Conservation (phyloP, 1,139 yeast species). For the Candida freyschussii region DNA sequence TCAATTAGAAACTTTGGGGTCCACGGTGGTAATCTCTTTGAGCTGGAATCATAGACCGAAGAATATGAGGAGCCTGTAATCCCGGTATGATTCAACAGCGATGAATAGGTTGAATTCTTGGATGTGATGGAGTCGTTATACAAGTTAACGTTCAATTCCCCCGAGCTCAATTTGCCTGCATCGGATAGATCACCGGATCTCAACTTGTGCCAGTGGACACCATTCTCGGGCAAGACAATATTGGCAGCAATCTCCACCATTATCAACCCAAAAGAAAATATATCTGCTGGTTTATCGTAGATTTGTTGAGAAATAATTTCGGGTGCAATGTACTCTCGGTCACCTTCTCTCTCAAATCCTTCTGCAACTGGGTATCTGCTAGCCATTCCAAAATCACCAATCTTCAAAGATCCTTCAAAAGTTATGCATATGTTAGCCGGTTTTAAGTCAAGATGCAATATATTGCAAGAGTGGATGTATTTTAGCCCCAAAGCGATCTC, state of each 20-base stretch:
- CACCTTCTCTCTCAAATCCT: slow-evolving; percentile 88
- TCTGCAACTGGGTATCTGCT: slow-evolving; percentile 42
- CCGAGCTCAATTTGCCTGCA: slow-evolving; percentile 82
- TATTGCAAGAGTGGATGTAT: slow-evolving; percentile 72
- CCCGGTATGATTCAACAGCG: slow-evolving; percentile 19
- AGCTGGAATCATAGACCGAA: slow-evolving; percentile 17
- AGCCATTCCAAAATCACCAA: slow-evolving; percentile 70
- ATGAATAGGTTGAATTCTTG: slow-evolving; percentile 23
- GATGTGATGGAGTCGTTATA: slow-evolving; percentile 24
- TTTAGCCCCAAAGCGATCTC: slow-evolving; percentile 76
- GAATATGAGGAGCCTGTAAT: slow-evolving; percentile 24
- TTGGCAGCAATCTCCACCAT: slow-evolving; percentile 96
- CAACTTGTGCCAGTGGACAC: slow-evolving; percentile 93
- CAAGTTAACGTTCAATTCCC: slow-evolving; percentile 39
- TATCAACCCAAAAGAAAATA: slow-evolving; percentile 86
- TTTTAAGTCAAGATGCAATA: slow-evolving; percentile 81
- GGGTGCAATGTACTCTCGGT: slow-evolving; percentile 96
- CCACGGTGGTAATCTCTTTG: slow-evolving; percentile 55
- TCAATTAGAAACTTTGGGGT: slow-evolving; percentile 81
- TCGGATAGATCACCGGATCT: slow-evolving; percentile 94
- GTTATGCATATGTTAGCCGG: slow-evolving; percentile 94
- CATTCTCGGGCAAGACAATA: slow-evolving; percentile 91
- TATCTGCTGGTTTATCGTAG: slow-evolving; percentile 91
- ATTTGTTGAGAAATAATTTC: slow-evolving; percentile 79
- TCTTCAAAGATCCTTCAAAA: slow-evolving; percentile 79